These are phyloP conservation scores for Chlamydomonas reinhardtii DNA, from an alignment of 163 green algal species.

Conservation along the genomic window DNA sequence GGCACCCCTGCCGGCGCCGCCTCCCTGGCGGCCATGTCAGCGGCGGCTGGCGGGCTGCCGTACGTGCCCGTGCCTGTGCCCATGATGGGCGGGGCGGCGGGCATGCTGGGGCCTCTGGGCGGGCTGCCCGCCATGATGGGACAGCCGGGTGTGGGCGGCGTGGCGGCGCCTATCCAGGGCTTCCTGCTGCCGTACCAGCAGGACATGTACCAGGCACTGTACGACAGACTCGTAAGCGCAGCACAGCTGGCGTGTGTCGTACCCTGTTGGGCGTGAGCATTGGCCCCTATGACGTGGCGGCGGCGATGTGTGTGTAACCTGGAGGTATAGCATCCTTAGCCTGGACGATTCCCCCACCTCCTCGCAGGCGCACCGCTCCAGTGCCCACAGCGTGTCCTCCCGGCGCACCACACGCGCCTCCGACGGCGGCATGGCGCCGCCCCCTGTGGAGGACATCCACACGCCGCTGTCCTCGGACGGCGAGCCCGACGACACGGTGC, in stretches of 20 bases:
- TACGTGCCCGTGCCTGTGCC: constrained; percentile 19
- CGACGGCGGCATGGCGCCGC: neutral
- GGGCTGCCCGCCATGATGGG: neutral
- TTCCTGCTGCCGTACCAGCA: constrained; percentile 51
- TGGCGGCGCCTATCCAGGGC: constrained; percentile 15
- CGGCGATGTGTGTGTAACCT: too few species aligned
- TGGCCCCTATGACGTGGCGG: too few species aligned
- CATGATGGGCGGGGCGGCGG: neutral
- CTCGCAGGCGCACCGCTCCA: neutral
- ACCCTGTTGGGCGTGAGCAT: too few species aligned
- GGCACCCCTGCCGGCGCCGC: neutral
- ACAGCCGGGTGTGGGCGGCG: too few species aligned
- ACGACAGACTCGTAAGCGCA: constrained; percentile 14
- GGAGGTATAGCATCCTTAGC: too few species aligned
- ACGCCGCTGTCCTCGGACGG: constrained; percentile 17
- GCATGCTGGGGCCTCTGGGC: neutral
- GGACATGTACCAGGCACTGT: constrained; percentile 48
- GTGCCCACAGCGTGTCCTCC: neutral
- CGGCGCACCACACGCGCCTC: neutral
- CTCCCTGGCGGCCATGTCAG: constrained; percentile 1
- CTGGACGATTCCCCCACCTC: too few species aligned
- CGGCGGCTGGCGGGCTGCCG: neutral
- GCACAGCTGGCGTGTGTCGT: too few species aligned
- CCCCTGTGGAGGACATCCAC: neutral
- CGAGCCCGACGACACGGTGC: neutral